Evolutionary conservation across 257 asterid species (phyloP).

Genomic region (Capsicum chinense): DNA sequence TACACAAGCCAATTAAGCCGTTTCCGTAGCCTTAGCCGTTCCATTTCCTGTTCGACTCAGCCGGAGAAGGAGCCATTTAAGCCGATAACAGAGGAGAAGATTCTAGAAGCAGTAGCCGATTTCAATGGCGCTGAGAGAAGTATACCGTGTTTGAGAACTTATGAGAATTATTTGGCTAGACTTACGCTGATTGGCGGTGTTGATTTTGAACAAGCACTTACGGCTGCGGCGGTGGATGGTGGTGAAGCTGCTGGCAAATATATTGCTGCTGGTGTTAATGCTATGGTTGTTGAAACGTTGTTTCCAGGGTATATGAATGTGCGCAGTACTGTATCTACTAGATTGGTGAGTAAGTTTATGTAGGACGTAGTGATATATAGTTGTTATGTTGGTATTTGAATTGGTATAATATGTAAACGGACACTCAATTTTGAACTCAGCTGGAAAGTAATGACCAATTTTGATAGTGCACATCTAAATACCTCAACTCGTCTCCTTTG

Average conservation of each 20-base stretch:
- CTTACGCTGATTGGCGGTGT: constrained; percentile 77
- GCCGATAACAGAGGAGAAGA: constrained; percentile 52
- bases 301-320: constrained; percentile 66
- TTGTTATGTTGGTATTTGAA: no score
- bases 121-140: constrained; percentile 43
- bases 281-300: constrained; percentile 86
- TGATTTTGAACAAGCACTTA: constrained; percentile 75
- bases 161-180: constrained; percentile 75
- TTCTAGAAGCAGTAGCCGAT: constrained; percentile 59
- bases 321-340: constrained; percentile 70
- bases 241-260: constrained; percentile 83
- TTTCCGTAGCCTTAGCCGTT: constrained; percentile 29
- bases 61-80: constrained; percentile 42
- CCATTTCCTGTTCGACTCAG: constrained; percentile 41
- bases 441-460: no score
- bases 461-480: no score
- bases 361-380: no score
- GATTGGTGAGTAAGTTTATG: neutral
- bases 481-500: no score
- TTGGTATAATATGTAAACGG: no score
- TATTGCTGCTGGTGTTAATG: constrained; percentile 50
- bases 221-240: constrained; percentile 95
- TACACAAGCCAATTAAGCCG: constrained; percentile 25
- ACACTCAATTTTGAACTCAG: no score
- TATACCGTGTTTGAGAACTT: constrained; percentile 63